Base-by-base conservation (phyloP, 2,329 filamentous ascomycete species). In the Diaporthe sp. region DNA sequence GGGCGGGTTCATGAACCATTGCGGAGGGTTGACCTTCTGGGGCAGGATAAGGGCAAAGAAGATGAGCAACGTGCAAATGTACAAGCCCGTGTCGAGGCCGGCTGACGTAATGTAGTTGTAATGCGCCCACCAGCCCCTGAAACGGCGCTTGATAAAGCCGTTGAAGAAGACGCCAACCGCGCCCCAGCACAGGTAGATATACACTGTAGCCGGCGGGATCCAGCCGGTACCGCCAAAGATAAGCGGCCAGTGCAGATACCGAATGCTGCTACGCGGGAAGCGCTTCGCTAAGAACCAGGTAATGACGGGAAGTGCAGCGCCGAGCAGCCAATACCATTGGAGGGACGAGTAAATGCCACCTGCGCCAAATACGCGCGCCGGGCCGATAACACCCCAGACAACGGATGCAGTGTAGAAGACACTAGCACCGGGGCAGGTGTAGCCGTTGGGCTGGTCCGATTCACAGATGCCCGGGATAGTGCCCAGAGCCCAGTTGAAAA, bases 51-150 rank as follows among this genome's bases (percentile, higher is more conserved):
- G 72, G 9, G 71, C 65, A 9, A 77, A 73, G 75, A 91, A 81
- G 4, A 86, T 82, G 28, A 89, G 82, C 81, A 90, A 88, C 70
- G 90, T 88, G n/a, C 90, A 75, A 34, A 90, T 85, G 1, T 87
- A 87, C 55, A 89, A 82, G 22, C 88, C 88, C 19, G 85, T 83
- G 78, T 90, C 89, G 62, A 91, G 79, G 2, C 86, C 88, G 0
- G 88, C 89, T 9, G 88, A 89, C 0, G 88, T 85, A 74, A 90
- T 84, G 78, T 90, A 90, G 81, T 90, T 90, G 81, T 89, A 90
- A 75, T 86, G 84, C 79, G 86, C 85, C 89, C 88, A 90, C 88
- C 88, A 90, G 7, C 87, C 88, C 13, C 82, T 82, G 80, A 83
- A 88, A 61, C 84, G 83, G 77, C 86, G 83, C 67, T 84, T 84